Percentiles rank a stretch among this genome's conserved stretches.
Conservation (phyloP, 2,329 filamentous ascomycete genomes). For the Aphanoascus verrucosus region DNA sequence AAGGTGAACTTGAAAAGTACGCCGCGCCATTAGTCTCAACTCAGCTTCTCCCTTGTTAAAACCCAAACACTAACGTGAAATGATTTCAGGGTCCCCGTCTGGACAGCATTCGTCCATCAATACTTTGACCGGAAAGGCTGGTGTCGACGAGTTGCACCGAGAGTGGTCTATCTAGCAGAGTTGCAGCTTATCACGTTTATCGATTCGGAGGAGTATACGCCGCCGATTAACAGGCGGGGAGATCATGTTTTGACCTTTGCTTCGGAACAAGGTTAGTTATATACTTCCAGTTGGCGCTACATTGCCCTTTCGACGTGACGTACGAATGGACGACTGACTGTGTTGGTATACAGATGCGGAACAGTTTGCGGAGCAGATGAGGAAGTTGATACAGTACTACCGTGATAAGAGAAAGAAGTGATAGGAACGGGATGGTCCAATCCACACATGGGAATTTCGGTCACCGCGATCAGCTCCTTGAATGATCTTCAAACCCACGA, state of each 20-base stretch:
- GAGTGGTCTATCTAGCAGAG: slow-evolving; percentile 40
- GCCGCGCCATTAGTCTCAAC: not conserved
- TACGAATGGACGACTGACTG: too few relatives aligned
- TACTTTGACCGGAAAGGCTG: slow-evolving; percentile 39
- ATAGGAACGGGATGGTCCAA: not conserved
- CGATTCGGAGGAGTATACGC: slow-evolving; percentile 38
- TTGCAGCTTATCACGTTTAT: slow-evolving; percentile 45
- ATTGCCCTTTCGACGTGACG: not conserved
- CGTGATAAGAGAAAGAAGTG: not conserved
- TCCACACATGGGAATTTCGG: not conserved
- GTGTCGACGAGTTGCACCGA: slow-evolving; percentile 36
- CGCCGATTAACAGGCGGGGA: slow-evolving; percentile 28
- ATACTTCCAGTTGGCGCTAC: slow-evolving; percentile 4
- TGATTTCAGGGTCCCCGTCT: slow-evolving; percentile 43
- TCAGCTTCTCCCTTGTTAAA: not conserved
- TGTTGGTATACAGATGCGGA: slow-evolving; percentile 29
- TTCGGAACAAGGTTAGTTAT: slow-evolving; percentile 22
- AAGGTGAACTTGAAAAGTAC: slow-evolving; percentile 43
- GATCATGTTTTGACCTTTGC: slow-evolving; percentile 34
- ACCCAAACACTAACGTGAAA: not conserved
- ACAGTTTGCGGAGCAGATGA: slow-evolving; percentile 28
- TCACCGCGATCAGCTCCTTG: too few relatives aligned
- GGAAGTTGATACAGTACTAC: slow-evolving; percentile 18
- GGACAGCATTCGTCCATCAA: slow-evolving; percentile 48
- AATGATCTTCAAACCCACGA: too few relatives aligned